A percentile compares a stretch with the other conserved stretches of the same genome.
phyloP scores from a whole-genome alignment of 2,329 filamentous ascomycete species.

The Westerdykella ornata region DNA sequence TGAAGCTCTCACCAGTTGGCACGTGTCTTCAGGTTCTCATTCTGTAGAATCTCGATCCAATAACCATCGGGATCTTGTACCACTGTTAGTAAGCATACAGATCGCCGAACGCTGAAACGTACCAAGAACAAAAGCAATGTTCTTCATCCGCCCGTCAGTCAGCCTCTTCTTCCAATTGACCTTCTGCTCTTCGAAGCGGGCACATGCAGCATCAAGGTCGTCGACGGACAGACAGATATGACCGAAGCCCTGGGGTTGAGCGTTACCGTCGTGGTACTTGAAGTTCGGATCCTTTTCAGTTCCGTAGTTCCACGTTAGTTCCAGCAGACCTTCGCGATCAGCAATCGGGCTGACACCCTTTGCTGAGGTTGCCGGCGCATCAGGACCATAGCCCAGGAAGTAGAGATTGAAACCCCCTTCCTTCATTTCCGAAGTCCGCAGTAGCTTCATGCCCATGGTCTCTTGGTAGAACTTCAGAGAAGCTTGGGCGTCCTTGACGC shows the following conservation, averaged over 20 bases:
- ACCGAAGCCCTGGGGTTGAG: slow-evolving; percentile 85
- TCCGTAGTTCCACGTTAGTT: slow-evolving; percentile 78
- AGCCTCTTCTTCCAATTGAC: slow-evolving; percentile 93
- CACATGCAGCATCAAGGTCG: slow-evolving; percentile 78
- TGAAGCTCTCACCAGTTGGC: slow-evolving; percentile 31
- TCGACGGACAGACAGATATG: slow-evolving; percentile 88
- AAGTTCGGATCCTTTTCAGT: slow-evolving; percentile 82
- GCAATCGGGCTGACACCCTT: slow-evolving; percentile 55
- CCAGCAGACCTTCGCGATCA: slow-evolving; percentile 73
- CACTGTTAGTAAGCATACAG: slow-evolving; percentile 5
- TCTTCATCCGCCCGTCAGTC: slow-evolving; percentile 86
- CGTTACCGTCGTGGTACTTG: slow-evolving; percentile 87
- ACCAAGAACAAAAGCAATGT: slow-evolving; percentile 81
- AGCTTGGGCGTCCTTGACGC: slow-evolving; percentile 62
- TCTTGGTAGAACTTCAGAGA: slow-evolving; percentile 56
- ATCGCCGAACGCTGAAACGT: slow-evolving; percentile 7
- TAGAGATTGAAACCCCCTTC: slow-evolving; percentile 79
- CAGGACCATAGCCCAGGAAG: slow-evolving; percentile 70
- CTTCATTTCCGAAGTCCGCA: slow-evolving; percentile 64
- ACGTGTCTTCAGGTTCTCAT: slow-evolving; percentile 55
- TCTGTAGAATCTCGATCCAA: slow-evolving; percentile 75
- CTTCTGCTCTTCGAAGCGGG: slow-evolving; percentile 72
- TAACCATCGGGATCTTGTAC: slow-evolving; percentile 64
- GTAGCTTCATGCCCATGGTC: slow-evolving; percentile 76
- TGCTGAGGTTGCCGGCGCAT: slow-evolving; percentile 46